Evolutionary conservation across 768 basidiomycete species (phyloP).

Genomic region (Termitomyces sp.): DNA sequence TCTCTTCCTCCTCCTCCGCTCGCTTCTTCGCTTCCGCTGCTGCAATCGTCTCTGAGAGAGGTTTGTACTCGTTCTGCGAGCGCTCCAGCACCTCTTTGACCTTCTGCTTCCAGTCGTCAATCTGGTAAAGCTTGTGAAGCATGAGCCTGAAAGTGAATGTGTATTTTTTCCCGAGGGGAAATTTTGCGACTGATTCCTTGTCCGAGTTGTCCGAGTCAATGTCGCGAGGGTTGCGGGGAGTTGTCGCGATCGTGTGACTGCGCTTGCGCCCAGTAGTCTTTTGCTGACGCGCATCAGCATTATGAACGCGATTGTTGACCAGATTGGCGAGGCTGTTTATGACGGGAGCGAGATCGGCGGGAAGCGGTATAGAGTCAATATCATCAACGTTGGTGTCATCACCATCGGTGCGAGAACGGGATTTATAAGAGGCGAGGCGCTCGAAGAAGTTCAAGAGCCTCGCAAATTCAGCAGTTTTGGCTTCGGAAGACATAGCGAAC

Average conservation of each 20-base stretch:
- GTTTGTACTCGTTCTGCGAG: conserved; percentile 56
- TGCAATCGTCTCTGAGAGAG: conserved; percentile 41
- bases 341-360: conserved; percentile 38
- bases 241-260: conserved; percentile 27
- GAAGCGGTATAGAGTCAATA: conserved; percentile 22
- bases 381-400: conserved; percentile 25
- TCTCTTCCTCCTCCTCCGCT: conserved; percentile 2
- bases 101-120: conserved; percentile 58
- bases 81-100: conserved; percentile 51
- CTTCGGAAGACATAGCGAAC: conserved; percentile 24
- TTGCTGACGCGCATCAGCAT: not conserved
- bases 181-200: conserved; percentile 34
- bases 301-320: conserved; percentile 18
- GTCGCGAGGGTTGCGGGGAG: conserved; percentile 10
- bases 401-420: conserved; percentile 29
- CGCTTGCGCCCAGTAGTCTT: conserved; percentile 17
- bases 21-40: conserved; percentile 10
- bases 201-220: conserved; percentile 22
- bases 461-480: conserved; percentile 51
- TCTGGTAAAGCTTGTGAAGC: conserved; percentile 63
- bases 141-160: conserved; percentile 67
- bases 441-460: conserved; percentile 55
- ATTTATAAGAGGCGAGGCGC: conserved; percentile 45
- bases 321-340: conserved; percentile 31
- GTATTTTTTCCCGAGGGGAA: conserved; percentile 46